Evolutionary conservation across 2,329 filamentous ascomycete species (phyloP).

Genomic region (Penicillium sp.): DNA sequence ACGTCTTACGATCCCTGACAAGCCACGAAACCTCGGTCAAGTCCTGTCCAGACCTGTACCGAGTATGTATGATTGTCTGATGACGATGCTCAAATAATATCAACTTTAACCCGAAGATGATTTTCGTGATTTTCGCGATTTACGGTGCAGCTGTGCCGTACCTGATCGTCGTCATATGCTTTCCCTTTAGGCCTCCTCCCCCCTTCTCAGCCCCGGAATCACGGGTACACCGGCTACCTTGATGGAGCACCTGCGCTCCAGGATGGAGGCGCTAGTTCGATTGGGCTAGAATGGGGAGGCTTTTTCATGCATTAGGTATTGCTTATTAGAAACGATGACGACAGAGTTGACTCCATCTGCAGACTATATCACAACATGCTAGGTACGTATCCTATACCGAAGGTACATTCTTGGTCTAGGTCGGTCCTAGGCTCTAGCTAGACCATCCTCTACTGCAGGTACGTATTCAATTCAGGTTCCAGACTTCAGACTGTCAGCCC

Average conservation of each 20-base stretch:
- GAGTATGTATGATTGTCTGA: background rate
- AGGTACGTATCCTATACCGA: background rate
- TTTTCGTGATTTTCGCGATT: background rate
- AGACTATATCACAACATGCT: background rate
- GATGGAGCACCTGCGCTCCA: background rate
- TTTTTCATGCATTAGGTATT: background rate
- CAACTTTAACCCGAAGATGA: background rate
- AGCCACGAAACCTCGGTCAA: slow-evolving; percentile 3
- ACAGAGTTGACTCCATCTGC: background rate
- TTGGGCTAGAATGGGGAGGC: background rate
- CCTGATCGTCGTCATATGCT: slow-evolving; percentile 6
- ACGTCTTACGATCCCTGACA: background rate
- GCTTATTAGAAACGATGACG: slow-evolving; percentile 1
- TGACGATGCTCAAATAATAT: background rate
- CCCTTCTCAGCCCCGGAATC: background rate
- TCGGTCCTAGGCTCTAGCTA: slow-evolving; percentile 1
- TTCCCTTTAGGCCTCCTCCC: background rate
- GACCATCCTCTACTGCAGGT: slow-evolving; percentile 7
- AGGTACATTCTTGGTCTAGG: background rate
- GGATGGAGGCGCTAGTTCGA: background rate
- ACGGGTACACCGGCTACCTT: slow-evolving; percentile 1
- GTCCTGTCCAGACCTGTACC: background rate
- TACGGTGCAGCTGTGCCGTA: background rate
- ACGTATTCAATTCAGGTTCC: background rate
- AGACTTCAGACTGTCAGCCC: background rate